Conservation (phyloP, 106 monocot species). For the Acanthochlamys bracteata region DNA sequence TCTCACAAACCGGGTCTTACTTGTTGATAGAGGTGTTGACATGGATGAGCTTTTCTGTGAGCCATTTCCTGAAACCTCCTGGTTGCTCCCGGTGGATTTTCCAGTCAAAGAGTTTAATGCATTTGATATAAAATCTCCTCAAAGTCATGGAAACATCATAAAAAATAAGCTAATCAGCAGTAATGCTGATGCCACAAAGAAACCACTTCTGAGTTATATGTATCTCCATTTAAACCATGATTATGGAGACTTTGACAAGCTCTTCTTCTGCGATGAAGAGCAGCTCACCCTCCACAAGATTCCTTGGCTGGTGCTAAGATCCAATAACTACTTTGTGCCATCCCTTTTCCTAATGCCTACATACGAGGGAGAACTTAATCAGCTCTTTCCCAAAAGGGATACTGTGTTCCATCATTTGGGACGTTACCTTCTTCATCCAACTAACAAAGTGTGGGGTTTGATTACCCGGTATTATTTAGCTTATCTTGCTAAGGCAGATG, state of each 20-base stretch:
- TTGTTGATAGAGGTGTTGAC: conserved; percentile 19
- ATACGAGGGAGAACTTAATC: conserved; percentile 44
- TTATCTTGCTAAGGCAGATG: conserved; percentile 46
- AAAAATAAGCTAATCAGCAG: conserved; percentile 13
- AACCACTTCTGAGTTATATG: conserved; percentile 8
- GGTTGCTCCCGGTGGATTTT: conserved; percentile 30
- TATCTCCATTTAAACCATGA: conserved; percentile 28
- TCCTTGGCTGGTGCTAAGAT: conserved; percentile 64
- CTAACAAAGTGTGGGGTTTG: conserved; percentile 70
- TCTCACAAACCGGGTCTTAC: conserved; percentile 29
- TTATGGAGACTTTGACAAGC: conserved; percentile 32
- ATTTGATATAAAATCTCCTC: background rate
- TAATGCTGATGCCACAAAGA: background rate
- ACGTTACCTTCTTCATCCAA: conserved; percentile 77
- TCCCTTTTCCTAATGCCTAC: conserved; percentile 51
- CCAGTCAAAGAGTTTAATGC: conserved; percentile 11
- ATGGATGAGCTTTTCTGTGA: conserved; percentile 31
- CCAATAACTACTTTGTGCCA: conserved; percentile 75
- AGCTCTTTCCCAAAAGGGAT: conserved; percentile 66
- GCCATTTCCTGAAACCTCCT: conserved; percentile 29
- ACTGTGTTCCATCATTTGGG: conserved; percentile 80
- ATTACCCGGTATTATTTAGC: conserved; percentile 47
- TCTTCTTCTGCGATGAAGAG: conserved; percentile 71
- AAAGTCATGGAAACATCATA: conserved; percentile 24
- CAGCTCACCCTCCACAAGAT: conserved; percentile 44